Conservation (phyloP, 1,139 yeast genomes). For the Saccharomyces pastorianus region DNA sequence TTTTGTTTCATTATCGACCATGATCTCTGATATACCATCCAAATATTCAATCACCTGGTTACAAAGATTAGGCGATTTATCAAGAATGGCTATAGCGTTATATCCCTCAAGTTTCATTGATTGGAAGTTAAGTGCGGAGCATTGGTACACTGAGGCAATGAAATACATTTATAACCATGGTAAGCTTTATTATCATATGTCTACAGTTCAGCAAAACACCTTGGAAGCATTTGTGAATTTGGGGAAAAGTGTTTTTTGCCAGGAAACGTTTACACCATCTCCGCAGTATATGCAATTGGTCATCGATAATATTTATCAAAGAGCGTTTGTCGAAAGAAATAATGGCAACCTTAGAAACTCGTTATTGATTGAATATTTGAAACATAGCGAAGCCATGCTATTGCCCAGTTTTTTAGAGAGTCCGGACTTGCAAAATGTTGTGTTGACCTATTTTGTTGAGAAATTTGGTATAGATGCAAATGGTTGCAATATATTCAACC, state of each 20-base stretch:
- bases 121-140: constrained; percentile 72
- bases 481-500: constrained; percentile 53
- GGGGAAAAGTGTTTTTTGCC: constrained; percentile 68
- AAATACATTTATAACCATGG: constrained; percentile 71
- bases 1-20: constrained; percentile 38
- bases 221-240: constrained; percentile 70
- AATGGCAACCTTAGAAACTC: constrained; percentile 26
- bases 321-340: constrained; percentile 43
- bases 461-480: constrained; percentile 57
- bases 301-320: constrained; percentile 68
- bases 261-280: constrained; percentile 77
- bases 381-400: constrained; percentile 33
- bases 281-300: constrained; percentile 67
- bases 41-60: constrained; percentile 56
- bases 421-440: constrained; percentile 53
- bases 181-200: constrained; percentile 71
- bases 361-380: constrained; percentile 31
- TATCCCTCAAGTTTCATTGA: constrained; percentile 70
- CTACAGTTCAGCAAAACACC: constrained; percentile 75
- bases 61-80: constrained; percentile 71
- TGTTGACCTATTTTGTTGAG: constrained; percentile 57
- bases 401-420: constrained; percentile 40
- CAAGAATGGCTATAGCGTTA: constrained; percentile 75
- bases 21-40: constrained; percentile 43
- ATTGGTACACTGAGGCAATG: constrained; percentile 68